Conservation (phyloP, 768 basidiomycete genomes). For the Boletus tomentosulus region DNA sequence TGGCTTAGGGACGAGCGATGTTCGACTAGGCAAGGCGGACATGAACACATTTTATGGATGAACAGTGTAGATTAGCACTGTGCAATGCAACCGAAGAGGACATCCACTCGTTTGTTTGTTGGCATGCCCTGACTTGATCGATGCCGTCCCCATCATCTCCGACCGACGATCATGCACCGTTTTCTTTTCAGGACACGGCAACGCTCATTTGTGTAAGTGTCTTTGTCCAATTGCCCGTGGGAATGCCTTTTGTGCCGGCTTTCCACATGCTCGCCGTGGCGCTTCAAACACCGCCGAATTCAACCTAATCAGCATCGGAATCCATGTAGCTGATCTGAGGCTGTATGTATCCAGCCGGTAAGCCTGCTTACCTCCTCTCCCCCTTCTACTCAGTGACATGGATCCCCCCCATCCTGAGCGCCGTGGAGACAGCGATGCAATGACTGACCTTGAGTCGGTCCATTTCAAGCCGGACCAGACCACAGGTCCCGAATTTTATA, state of each 20-base stretch:
- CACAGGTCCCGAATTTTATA: conserved; percentile 24
- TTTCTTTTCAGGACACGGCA: neutral
- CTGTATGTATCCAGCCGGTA: neutral
- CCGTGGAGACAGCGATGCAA: conserved; percentile 6
- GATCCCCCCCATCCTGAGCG: neutral
- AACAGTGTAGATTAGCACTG: neutral
- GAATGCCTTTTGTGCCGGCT: too few species aligned
- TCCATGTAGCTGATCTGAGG: too few species aligned
- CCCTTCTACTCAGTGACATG: neutral
- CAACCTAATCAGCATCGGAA: too few species aligned
- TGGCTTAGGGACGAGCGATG: conserved; percentile 22
- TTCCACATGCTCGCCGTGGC: too few species aligned
- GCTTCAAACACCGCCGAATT: too few species aligned
- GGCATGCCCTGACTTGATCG: neutral
- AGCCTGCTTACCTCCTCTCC: neutral
- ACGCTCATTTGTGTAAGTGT: too few species aligned
- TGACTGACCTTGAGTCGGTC: conserved; percentile 16
- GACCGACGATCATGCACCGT: neutral
- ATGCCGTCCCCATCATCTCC: too few species aligned
- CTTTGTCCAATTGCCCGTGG: too few species aligned
- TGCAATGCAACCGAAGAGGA: neutral
- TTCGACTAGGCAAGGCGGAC: conserved; percentile 16
- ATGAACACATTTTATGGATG: conserved; percentile 20
- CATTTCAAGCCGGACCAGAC: conserved; percentile 17
- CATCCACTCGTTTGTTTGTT: neutral